Base-by-base conservation (phyloP, 2,329 filamentous ascomycete species). In the Ceratocystis huliohia region DNA sequence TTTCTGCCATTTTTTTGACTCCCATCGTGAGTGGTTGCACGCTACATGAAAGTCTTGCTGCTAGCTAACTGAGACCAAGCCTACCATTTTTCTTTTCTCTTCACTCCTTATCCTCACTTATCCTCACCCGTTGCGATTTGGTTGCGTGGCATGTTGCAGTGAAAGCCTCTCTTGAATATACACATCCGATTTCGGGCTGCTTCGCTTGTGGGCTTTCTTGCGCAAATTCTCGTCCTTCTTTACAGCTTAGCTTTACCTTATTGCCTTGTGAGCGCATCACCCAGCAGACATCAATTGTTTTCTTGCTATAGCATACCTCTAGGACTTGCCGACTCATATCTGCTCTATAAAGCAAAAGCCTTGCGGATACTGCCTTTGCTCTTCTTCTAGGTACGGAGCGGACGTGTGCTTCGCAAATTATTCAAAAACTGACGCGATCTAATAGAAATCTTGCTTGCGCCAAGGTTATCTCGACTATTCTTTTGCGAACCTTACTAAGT, bases 1-100 rank as follows among this genome's bases (percentile, higher is more conserved):
- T 62, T 63, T 63, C 30, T 63, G 61, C 41, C 61, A 50, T 30
- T 20, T 63, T 63, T 63, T 63, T 7, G 10, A 37, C 25, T 53
- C 37, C 48, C 22, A 59, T 59, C 28, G 28, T 37, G 17, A 37
- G 33, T 37, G 28, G 30, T 17, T 25, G 20, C 30, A 37, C 30
- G 28, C 28, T 33, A 30, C 56, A 37, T 28, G 56, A 28, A 59
- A 59, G 56, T 37, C 30, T 15, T 59, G 56, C 56, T 30, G 3
- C 33, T 7, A 59, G 48, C n/a, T 59, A 25, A 8, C 28, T 6
- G 56, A 17, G 15, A 37, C 17, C 10, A 37, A 28, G 13, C 30
- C 28, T 25, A 20, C 20, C n/a, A 28, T 53, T 10, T 53, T 22
- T 17, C 22, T 59, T 20, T 59, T 37, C n/a, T 20, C 37, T 41